These are phyloP conservation scores for Nicotiana otophora DNA, from an alignment of 257 asterid species.

Conservation along the genomic window DNA sequence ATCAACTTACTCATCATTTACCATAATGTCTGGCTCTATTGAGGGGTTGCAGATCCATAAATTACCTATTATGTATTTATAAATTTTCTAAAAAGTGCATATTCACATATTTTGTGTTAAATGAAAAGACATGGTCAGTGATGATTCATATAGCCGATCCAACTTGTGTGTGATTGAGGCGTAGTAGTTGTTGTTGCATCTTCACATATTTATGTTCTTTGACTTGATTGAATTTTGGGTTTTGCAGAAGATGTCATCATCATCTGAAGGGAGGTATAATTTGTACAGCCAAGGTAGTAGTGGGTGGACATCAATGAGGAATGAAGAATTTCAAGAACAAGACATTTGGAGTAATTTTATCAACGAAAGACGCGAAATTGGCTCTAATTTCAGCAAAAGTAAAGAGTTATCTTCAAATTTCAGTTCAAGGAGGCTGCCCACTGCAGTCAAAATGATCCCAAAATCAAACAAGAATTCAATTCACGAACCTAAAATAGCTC, in stretches of 20 bases:
- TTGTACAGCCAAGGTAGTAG: slow-evolving; percentile 39
- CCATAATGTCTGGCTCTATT: neutral
- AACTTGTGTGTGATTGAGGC: too few relatives aligned
- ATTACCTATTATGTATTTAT: neutral
- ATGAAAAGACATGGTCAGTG: too few relatives aligned
- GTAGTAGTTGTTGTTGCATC: too few relatives aligned
- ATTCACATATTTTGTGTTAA: neutral
- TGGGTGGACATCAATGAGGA: slow-evolving; percentile 46
- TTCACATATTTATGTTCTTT: too few relatives aligned
- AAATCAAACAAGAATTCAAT: slow-evolving; percentile 14
- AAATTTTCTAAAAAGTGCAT: too few relatives aligned
- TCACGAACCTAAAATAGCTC: slow-evolving; percentile 25
- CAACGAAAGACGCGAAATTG: neutral
- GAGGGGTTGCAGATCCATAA: neutral
- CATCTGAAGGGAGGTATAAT: slow-evolving; percentile 17
- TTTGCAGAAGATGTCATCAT: slow-evolving; percentile 26
- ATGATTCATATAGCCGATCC: too few relatives aligned
- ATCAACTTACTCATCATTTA: neutral
- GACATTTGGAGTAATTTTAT: slow-evolving; percentile 40
- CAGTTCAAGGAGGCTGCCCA: slow-evolving; percentile 21
- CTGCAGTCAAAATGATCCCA: slow-evolving; percentile 31
- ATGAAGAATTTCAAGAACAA: slow-evolving; percentile 57
- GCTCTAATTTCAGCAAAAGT: slow-evolving; percentile 9
- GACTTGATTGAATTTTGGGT: neutral
- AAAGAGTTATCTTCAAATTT: slow-evolving; percentile 7